These are phyloP conservation scores for Fusarium neocosmosporiellum DNA, from an alignment of 2,329 filamentous ascomycete species.

Conservation along the genomic window DNA sequence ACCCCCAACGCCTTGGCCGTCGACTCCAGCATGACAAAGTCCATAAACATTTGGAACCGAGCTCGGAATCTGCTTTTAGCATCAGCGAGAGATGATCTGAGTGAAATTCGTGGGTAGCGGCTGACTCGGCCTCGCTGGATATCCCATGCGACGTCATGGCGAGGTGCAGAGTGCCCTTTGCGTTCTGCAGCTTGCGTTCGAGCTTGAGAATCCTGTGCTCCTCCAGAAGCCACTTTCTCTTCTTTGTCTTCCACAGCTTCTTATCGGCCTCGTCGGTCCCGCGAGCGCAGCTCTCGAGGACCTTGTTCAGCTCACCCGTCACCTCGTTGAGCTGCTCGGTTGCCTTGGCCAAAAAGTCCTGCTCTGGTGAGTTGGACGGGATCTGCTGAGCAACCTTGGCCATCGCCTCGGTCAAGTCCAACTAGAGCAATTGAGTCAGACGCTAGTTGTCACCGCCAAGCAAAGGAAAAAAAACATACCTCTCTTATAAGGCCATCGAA, in stretches of 20 bases:
- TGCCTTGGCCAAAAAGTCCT: neutral
- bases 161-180: constrained; percentile 8
- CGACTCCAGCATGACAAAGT: neutral
- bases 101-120: neutral
- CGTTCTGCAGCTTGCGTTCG: neutral
- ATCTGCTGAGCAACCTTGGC: neutral
- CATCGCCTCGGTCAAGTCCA: constrained; percentile 8
- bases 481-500: constrained; percentile 18
- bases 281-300: constrained; percentile 2
- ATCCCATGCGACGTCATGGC: neutral
- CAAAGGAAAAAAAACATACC: neutral
- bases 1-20: neutral
- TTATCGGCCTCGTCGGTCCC: neutral
- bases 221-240: constrained; percentile 18
- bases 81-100: neutral
- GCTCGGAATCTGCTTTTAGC: neutral
- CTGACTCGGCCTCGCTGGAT: neutral
- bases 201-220: constrained; percentile 17
- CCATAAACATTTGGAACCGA: neutral
- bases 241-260: neutral
- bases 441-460: no score
- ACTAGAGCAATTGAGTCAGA: neutral
- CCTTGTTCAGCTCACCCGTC: neutral
- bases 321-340: neutral
- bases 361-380: neutral